Evolutionary conservation across 2,329 filamentous ascomycete species (phyloP).

Genomic region (Dendryphion nanum): DNA sequence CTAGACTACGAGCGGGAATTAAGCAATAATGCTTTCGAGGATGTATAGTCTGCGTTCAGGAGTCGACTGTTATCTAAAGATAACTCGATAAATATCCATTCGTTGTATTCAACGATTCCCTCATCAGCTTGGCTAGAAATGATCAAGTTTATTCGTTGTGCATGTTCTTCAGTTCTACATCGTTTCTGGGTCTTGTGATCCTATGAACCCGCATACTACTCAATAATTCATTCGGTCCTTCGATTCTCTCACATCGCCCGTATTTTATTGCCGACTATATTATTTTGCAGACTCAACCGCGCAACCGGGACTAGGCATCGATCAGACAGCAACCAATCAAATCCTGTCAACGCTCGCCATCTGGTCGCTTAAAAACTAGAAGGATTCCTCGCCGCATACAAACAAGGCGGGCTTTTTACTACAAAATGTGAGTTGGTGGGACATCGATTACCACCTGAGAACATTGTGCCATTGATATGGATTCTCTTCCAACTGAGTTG

Average conservation of each 20-base stretch:
- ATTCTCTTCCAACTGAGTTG: conserved; percentile 1
- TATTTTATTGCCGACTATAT: too few species aligned
- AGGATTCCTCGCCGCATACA: background rate
- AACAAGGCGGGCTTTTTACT: background rate
- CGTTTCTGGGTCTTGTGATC: too few species aligned
- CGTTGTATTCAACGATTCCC: background rate
- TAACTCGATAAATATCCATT: background rate
- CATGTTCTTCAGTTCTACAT: background rate
- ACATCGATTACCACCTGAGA: background rate
- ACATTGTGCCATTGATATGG: background rate
- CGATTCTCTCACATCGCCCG: too few species aligned
- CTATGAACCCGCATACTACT: too few species aligned
- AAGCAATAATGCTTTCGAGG: conserved; percentile 21
- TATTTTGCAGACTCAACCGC: too few species aligned
- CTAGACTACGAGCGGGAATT: conserved; percentile 45
- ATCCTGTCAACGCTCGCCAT: background rate
- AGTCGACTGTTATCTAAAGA: background rate
- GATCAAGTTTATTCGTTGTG: background rate
- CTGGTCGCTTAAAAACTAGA: background rate
- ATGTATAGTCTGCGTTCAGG: background rate
- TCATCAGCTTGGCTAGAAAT: background rate
- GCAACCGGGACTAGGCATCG: background rate
- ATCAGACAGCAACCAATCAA: background rate
- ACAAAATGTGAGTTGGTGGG: background rate
- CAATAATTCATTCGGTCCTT: background rate